These are phyloP conservation scores for Podaxis rugospora DNA, from an alignment of 768 basidiomycete genomes.

Conservation along the genomic window DNA sequence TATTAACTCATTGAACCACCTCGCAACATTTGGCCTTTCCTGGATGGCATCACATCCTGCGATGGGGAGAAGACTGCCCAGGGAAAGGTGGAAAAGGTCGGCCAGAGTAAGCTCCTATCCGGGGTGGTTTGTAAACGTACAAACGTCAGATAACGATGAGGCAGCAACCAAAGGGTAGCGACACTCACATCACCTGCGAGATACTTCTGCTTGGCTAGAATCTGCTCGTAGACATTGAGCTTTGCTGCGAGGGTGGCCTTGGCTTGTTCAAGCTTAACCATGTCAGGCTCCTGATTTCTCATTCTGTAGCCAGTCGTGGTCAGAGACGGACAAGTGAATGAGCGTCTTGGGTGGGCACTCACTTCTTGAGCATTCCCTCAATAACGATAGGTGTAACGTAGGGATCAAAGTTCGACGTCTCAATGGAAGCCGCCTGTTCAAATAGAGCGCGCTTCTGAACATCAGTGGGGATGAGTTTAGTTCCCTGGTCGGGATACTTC, in stretches of 20 bases:
- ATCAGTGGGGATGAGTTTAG: slow-evolving; percentile 38
- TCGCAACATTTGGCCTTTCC: slow-evolving; percentile 35
- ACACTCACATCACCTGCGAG: slow-evolving; percentile 36
- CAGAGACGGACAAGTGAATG: background rate
- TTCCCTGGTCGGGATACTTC: slow-evolving; percentile 45
- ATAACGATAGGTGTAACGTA: slow-evolving; percentile 24
- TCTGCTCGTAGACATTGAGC: slow-evolving; percentile 41
- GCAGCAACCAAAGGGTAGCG: background rate
- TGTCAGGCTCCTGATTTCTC: slow-evolving; percentile 21
- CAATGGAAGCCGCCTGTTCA: slow-evolving; percentile 39
- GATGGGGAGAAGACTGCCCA: slow-evolving; percentile 20
- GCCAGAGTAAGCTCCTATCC: slow-evolving; percentile 31
- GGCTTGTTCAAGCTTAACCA: slow-evolving; percentile 18
- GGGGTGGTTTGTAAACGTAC: background rate
- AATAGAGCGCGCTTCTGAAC: slow-evolving; percentile 28
- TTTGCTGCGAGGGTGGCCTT: slow-evolving; percentile 24
- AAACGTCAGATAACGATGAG: background rate
- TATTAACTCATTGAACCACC: slow-evolving; percentile 21
- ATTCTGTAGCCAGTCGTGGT: background rate
- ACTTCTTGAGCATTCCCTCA: slow-evolving; percentile 49
- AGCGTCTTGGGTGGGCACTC: slow-evolving; percentile 12
- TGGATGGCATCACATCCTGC: slow-evolving; percentile 26
- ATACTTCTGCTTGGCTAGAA: slow-evolving; percentile 44
- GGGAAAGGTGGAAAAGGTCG: slow-evolving; percentile 42
- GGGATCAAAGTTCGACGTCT: slow-evolving; percentile 40